Percentiles rank a stretch among this genome's conserved stretches.
phyloP scores from a whole-genome alignment of 352 stramenopile genomes.

The Saprolegnia diclina region DNA sequence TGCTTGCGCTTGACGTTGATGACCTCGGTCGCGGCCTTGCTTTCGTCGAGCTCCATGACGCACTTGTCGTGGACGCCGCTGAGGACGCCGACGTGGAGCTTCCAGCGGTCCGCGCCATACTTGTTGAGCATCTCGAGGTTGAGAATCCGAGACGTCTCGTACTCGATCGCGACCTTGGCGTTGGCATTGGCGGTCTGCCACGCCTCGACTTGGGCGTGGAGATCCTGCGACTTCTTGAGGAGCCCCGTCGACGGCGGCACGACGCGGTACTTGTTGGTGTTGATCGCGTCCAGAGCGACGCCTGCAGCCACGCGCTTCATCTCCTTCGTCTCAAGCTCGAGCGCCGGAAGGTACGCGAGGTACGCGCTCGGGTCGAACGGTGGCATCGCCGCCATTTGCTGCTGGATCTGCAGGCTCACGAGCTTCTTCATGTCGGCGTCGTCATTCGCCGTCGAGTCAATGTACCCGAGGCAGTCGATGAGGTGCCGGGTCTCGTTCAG shows the following conservation, averaged over 20 bases:
- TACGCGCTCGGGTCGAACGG: slow-evolving; percentile 49
- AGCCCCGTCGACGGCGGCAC: slow-evolving; percentile 9
- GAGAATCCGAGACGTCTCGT: slow-evolving; percentile 57
- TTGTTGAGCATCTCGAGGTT: slow-evolving; percentile 73
- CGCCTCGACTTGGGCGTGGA: slow-evolving; percentile 36
- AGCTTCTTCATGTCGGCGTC: slow-evolving; percentile 25
- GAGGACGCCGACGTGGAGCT: slow-evolving; percentile 52
- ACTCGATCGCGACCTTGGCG: slow-evolving; percentile 48
- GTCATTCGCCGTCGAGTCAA: slow-evolving; percentile 61
- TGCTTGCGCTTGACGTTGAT: slow-evolving; percentile 64
- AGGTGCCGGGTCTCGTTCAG: slow-evolving; percentile 54
- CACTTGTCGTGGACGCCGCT: slow-evolving; percentile 50
- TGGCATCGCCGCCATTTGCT: slow-evolving; percentile 66
- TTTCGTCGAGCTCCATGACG: slow-evolving; percentile 37
- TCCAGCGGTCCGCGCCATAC: slow-evolving; percentile 63
- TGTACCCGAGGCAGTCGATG: slow-evolving; percentile 69
- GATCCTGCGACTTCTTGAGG: slow-evolving; percentile 32
- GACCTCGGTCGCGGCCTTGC: slow-evolving; percentile 37
- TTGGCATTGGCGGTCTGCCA: slow-evolving; percentile 52
- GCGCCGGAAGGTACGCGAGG: slow-evolving; percentile 53
- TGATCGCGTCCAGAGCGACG: slow-evolving; percentile 60
- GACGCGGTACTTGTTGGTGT: slow-evolving; percentile 65
- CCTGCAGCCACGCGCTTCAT: slow-evolving; percentile 65
- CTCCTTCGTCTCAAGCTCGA: slow-evolving; percentile 54
- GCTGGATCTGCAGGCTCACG: slow-evolving; percentile 47